Conservation (phyloP, 2,329 filamentous ascomycete species). For the Pyrenochaeta sp. region DNA sequence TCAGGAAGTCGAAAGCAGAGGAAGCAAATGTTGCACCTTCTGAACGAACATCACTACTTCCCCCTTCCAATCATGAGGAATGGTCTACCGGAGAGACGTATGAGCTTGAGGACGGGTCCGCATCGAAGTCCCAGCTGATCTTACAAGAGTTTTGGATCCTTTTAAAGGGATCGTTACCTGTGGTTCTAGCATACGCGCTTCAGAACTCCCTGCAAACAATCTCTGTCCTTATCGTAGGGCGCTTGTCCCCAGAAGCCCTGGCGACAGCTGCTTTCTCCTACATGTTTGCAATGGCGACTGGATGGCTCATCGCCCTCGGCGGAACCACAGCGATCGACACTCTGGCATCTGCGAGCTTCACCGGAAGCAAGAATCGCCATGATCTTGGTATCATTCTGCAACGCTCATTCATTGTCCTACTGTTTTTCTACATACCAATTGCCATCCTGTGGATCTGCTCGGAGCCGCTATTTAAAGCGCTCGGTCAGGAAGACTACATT, state of each 20-base stretch:
- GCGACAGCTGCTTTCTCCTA: constrained; percentile 87
- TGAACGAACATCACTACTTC: constrained; percentile 56
- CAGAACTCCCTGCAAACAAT: constrained; percentile 87
- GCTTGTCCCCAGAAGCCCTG: constrained; percentile 79
- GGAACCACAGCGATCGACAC: constrained; percentile 89
- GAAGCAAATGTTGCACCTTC: constrained; percentile 39
- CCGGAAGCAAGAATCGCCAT: constrained; percentile 78
- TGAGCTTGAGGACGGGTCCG: constrained; percentile 48
- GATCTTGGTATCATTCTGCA: constrained; percentile 83
- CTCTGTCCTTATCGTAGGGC: constrained; percentile 82
- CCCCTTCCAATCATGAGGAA: constrained; percentile 49
- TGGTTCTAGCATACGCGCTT: constrained; percentile 84
- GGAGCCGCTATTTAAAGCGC: constrained; percentile 74
- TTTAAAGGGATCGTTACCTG: constrained; percentile 73
- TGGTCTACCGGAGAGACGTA: constrained; percentile 47
- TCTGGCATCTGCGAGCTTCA: constrained; percentile 82
- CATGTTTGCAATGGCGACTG: constrained; percentile 93
- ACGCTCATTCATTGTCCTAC: constrained; percentile 75
- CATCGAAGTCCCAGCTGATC: constrained; percentile 50
- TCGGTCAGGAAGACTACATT: constrained; percentile 82
- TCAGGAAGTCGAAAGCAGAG: constrained; percentile 29
- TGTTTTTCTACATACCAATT: constrained; percentile 76
- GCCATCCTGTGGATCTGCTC: constrained; percentile 78
- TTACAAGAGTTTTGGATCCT: constrained; percentile 72
- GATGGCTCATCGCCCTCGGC: constrained; percentile 85